phyloP scores from a whole-genome alignment of 1,284 basidiomycete genomes.

The Neotropicomus parvogracilis region DNA sequence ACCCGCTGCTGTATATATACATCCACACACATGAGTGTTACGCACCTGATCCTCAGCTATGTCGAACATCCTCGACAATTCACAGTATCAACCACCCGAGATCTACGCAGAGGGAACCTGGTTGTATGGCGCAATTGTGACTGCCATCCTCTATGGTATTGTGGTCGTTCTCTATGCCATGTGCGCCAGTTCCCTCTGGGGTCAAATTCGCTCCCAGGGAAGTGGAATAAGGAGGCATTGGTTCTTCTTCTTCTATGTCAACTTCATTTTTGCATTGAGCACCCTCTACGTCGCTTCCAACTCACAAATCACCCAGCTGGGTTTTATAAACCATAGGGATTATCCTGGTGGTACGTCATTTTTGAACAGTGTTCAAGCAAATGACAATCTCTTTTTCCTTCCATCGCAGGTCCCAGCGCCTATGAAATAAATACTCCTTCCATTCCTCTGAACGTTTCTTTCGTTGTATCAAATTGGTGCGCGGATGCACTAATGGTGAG shows the following conservation, averaged over 20 bases:
- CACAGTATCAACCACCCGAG: slow-evolving; percentile 17
- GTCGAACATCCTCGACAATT: slow-evolving; percentile 10
- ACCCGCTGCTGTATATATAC: no score
- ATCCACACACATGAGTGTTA: neutral
- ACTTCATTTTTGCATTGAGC: slow-evolving; percentile 30
- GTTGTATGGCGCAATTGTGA: slow-evolving; percentile 32
- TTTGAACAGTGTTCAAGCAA: neutral
- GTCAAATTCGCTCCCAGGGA: slow-evolving; percentile 14
- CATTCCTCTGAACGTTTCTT: slow-evolving; percentile 27
- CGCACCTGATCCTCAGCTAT: slow-evolving; percentile 6
- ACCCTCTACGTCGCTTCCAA: slow-evolving; percentile 31
- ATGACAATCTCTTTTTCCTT: neutral
- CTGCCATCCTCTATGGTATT: slow-evolving; percentile 29
- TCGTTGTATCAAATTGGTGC: slow-evolving; percentile 32
- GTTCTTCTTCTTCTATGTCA: slow-evolving; percentile 32
- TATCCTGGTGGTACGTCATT: slow-evolving; percentile 34
- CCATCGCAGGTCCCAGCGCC: slow-evolving; percentile 20
- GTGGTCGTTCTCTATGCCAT: slow-evolving; percentile 26
- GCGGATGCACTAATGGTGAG: slow-evolving; percentile 35
- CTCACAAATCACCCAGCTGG: slow-evolving; percentile 28
- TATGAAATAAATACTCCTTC: slow-evolving; percentile 26
- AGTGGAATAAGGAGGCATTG: slow-evolving; percentile 17
- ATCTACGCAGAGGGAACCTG: slow-evolving; percentile 31
- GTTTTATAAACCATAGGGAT: slow-evolving; percentile 35
- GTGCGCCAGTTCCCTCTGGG: slow-evolving; percentile 31